These are phyloP conservation scores for Climacium dendroides DNA, from an alignment of 225 moss, liverwort and hornwort species.

Conservation along the genomic window DNA sequence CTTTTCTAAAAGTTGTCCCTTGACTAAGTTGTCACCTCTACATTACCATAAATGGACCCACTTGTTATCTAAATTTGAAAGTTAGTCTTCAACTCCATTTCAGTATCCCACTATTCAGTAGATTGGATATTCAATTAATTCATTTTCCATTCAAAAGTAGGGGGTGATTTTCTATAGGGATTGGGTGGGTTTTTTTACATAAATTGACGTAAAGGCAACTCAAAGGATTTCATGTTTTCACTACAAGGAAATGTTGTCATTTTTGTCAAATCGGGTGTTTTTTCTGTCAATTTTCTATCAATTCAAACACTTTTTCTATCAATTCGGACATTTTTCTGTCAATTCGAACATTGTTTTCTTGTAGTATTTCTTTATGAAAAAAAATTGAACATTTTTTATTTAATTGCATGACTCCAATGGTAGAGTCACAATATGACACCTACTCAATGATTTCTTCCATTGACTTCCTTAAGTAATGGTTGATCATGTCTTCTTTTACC, in stretches of 20 bases:
- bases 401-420: rapidly evolving
- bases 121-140: background rate
- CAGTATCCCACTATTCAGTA: background rate
- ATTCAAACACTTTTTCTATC: too few species aligned
- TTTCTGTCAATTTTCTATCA: too few species aligned
- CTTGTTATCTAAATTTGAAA: background rate
- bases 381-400: background rate
- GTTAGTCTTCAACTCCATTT: background rate
- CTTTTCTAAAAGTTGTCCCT: background rate
- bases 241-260: too few species aligned
- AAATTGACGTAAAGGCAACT: background rate
- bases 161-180: rapidly evolving
- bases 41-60: background rate
- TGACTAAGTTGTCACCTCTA: background rate
- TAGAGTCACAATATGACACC: too few species aligned
- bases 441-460: too few species aligned
- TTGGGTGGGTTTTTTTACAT: too few species aligned
- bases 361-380: too few species aligned
- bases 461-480: too few species aligned
- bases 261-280: too few species aligned
- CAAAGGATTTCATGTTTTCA: background rate
- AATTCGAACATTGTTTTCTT: too few species aligned
- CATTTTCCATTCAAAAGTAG: background rate
- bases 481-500: too few species aligned
- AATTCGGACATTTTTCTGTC: too few species aligned